Percentiles rank a stretch among this genome's conserved stretches.
phyloP scores from a whole-genome alignment of 495 filamentous ascomycete species.

The Penicillium bovifimosum region DNA sequence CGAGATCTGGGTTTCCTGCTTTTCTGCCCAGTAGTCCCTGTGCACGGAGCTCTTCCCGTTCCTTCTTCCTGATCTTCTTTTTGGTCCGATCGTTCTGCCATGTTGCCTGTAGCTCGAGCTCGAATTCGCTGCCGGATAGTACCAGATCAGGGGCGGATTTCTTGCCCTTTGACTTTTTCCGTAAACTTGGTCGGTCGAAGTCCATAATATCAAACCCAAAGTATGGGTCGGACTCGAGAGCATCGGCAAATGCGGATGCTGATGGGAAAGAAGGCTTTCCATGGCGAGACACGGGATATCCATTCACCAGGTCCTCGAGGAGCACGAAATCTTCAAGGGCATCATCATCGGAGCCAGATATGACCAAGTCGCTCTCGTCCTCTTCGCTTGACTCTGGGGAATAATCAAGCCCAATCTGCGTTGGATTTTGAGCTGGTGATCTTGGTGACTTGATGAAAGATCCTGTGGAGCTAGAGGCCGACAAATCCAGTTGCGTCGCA shows the following conservation, averaged over 20 bases:
- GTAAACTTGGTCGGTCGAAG: constrained; percentile 58
- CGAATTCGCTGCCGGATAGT: constrained; percentile 71
- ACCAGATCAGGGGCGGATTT: constrained; percentile 42
- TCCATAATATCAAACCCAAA: constrained; percentile 81
- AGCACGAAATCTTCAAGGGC: constrained; percentile 10
- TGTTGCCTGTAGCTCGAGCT: constrained; percentile 49
- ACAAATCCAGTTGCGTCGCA: neutral
- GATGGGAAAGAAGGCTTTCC: constrained; percentile 46
- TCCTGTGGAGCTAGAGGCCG: constrained; percentile 2
- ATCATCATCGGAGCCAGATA: constrained; percentile 11
- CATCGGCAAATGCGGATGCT: constrained; percentile 60
- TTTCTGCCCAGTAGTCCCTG: constrained; percentile 73
- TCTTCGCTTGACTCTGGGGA: constrained; percentile 12
- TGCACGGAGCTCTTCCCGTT: constrained; percentile 70
- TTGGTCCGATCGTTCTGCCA: constrained; percentile 76
- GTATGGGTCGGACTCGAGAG: constrained; percentile 55
- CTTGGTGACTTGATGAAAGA: neutral
- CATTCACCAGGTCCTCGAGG: constrained; percentile 17
- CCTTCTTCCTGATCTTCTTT: constrained; percentile 74
- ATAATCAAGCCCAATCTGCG: constrained; percentile 10
- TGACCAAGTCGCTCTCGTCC: constrained; percentile 19
- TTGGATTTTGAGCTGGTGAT: constrained; percentile 13
- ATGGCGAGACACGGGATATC: constrained; percentile 1
- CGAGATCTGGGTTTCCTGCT: constrained; percentile 56
- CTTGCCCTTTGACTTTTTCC: constrained; percentile 53